Evolutionary conservation across 331 rosid species (phyloP).

Genomic region (Acacia pycnantha): DNA sequence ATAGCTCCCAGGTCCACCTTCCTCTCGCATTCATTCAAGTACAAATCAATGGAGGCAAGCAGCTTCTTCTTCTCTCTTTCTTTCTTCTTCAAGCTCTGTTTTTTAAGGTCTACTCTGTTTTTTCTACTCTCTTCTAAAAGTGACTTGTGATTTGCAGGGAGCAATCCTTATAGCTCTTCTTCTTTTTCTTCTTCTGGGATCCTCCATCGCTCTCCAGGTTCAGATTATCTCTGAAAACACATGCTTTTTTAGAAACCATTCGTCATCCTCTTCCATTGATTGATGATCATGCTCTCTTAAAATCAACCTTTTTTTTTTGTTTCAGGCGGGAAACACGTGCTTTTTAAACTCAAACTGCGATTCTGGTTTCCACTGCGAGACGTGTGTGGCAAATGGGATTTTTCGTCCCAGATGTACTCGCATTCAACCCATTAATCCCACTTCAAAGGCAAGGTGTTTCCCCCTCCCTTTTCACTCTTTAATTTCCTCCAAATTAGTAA

Average conservation of each 20-base stretch:
- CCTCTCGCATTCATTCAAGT: neutral
- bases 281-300: neutral
- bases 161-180: slow-evolving; percentile 30
- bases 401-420: slow-evolving; percentile 81
- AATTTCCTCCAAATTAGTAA: neutral
- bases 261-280: neutral
- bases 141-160: slow-evolving; percentile 38
- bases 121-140: slow-evolving; percentile 16
- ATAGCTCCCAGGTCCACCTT: neutral
- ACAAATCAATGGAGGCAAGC: slow-evolving; percentile 35
- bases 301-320: neutral
- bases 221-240: neutral
- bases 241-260: neutral
- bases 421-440: slow-evolving; percentile 62
- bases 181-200: slow-evolving; percentile 33
- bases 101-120: neutral
- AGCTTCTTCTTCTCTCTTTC: neutral
- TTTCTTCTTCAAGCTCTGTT: neutral
- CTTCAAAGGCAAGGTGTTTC: slow-evolving; percentile 43
- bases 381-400: slow-evolving; percentile 67
- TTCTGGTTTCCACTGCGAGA: slow-evolving; percentile 76
- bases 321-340: slow-evolving; percentile 68
- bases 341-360: slow-evolving; percentile 50
- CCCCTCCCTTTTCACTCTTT: neutral
- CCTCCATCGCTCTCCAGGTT: slow-evolving; percentile 67